phyloP scores from a whole-genome alignment of 441 rosid genomes.

The Croton setiger region DNA sequence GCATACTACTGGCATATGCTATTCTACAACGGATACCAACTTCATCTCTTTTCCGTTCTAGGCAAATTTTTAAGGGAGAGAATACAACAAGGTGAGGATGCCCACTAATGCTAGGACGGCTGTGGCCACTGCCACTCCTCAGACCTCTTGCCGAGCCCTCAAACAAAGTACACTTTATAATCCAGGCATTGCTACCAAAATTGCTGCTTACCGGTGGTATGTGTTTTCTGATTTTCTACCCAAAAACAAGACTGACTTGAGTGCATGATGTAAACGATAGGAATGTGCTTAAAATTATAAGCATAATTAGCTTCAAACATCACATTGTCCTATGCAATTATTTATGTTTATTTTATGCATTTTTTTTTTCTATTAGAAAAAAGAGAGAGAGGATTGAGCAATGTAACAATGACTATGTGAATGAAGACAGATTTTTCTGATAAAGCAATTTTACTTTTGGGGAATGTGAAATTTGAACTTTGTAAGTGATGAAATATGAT shows the following conservation, averaged over 20 bases:
- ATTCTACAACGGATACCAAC: background rate
- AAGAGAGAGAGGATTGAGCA: background rate
- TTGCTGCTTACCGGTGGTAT: constrained; percentile 26
- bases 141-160: constrained; percentile 10
- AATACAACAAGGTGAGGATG: constrained; percentile 10
- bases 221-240: background rate
- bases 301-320: background rate
- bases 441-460: background rate
- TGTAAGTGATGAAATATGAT: background rate
- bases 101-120: constrained; percentile 5
- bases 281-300: background rate
- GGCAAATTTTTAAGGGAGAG: constrained; percentile 9
- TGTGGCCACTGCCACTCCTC: constrained; percentile 8
- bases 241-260: background rate
- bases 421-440: too few species aligned
- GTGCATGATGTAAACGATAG: background rate
- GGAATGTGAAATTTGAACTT: background rate
- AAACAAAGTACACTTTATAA: constrained; percentile 7
- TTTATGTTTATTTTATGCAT: background rate
- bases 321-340: background rate
- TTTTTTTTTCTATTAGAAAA: background rate
- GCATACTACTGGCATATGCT: background rate
- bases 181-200: constrained; percentile 9
- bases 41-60: constrained; percentile 4
- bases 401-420: background rate